Base-by-base conservation (phyloP, 2,329 filamentous ascomycete species). In the Rhinocladiella similis region DNA sequence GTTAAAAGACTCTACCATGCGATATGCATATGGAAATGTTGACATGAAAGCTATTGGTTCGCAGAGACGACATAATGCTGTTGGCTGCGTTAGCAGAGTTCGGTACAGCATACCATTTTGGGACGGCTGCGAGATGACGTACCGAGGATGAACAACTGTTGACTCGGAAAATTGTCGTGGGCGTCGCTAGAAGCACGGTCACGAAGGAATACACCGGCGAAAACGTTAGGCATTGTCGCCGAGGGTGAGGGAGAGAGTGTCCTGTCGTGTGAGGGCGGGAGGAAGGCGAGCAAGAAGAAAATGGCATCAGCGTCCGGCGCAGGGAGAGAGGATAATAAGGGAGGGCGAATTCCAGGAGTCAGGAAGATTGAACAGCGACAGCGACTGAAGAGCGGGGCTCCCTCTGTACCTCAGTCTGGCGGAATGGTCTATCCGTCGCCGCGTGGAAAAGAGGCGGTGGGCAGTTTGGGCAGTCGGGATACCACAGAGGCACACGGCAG, bases 11-110 rank as follows among this genome's bases (percentile, higher is more conserved):
- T 91, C 82, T 66, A 97, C 88, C 94, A 99, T 97, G 78, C 89
- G 93, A 78, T 96, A 97, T 66, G 96, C 91, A 74, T 97, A 99
- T 1, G 94, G 94, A 71, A 99, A 97, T 66, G 97, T 97, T 52
- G 92, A 97, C 91, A 97, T 97, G 80, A 99, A 97, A 5, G 94
- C 94, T 73, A 99, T 97, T 50, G 94, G 94, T 72, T 99, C 94
- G 80, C 91, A 97, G 78, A 99, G 93, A 69, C 94, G 88, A 76
- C 92, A 96, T 69, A 96, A 81, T 45, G 91, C 92, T 95, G 51
- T 56, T 38, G 42, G 47, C 19, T 47, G 43, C 41, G 53, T 60
- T 60, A 63, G 59, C 47, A 33, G 29, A 33, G 6, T 33, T 59
- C 54, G 56, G 49, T 54, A 56, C 52, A 65, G 61, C 36, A 57